Conservation (phyloP, 345 rosid genomes). For the Brassica cretica region DNA sequence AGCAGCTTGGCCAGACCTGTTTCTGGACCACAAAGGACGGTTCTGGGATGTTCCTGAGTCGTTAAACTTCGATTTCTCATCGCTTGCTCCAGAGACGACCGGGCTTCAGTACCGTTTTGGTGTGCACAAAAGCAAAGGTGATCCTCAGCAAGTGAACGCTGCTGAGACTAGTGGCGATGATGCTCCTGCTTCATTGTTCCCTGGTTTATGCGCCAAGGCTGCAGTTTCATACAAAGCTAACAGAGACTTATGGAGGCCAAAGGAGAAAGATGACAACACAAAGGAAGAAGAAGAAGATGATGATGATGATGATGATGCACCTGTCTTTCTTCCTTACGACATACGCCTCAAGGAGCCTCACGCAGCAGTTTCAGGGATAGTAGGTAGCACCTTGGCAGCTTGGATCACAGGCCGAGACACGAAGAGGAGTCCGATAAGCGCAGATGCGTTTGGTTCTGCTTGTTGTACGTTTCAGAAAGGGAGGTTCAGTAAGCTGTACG, state of each 20-base stretch:
- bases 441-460: constrained; percentile 72
- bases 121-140: constrained; percentile 63
- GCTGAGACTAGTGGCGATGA: constrained; percentile 42
- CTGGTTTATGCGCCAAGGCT: constrained; percentile 79
- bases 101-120: constrained; percentile 73
- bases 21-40: constrained; percentile 63
- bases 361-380: constrained; percentile 66
- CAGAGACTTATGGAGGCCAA: constrained; percentile 68
- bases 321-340: constrained; percentile 56
- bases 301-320: constrained; percentile 47
- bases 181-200: constrained; percentile 63
- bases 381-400: constrained; percentile 64
- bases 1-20: constrained; percentile 86
- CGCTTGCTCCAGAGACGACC: constrained; percentile 53
- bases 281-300: constrained; percentile 42
- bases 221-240: constrained; percentile 73
- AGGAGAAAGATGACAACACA: constrained; percentile 42
- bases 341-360: constrained; percentile 68
- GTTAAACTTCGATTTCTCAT: constrained; percentile 64
- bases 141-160: constrained; percentile 50
- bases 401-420: constrained; percentile 55
- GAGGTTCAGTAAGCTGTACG: constrained; percentile 56
- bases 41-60: constrained; percentile 95
- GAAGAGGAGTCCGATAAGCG: constrained; percentile 53
- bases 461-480: constrained; percentile 77